Base-by-base conservation (phyloP, 352 stramenopile genomes). In the Globisporangium middletonii region DNA sequence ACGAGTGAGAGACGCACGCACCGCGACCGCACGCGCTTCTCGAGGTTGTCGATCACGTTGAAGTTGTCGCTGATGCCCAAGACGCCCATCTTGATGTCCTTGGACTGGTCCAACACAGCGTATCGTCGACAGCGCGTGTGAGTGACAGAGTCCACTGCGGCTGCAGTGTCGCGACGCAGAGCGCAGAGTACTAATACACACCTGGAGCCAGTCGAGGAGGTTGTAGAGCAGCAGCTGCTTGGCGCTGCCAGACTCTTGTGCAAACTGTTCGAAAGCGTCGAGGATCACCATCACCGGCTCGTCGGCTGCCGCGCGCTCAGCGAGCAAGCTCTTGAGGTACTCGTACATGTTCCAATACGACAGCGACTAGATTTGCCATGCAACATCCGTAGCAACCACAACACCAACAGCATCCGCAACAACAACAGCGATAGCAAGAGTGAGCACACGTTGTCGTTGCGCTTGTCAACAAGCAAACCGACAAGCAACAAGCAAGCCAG, bases 161-260 rank as follows among this genome's bases (percentile, higher is more conserved):
- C 4, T 19, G 47, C 28, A 4, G 26, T 7, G 23, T 51, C 23
- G 7, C 7, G 12, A 37, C 3, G 41, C 2, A 19, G 8, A 43
- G 5, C 27, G 1, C 27, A 38, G n/a, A n/a, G n/a, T n/a, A n/a
- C n/a, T 35, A 19, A 0, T 6, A 42, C 50, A 26, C 52, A 86
- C 77, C 66, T 86, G 83, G 30, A 92, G 68, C 84, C 84, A 94
- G 56, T 94, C 84, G 44, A 94, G 77, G 48, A 92, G 56, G 38
- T 92, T 92, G 68, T 94, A 94, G 26, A 94, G 56, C 51, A 94
- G 64, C 41, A 94, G 65, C 59, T 94, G 84, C 64, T 92, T 94
- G 18, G 75, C 52, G 44, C 70, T 88, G 28, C 64, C 72, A 15
- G 62, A 79, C 42, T 86, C 77, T 35, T 63, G 67, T 42, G 86